A percentile compares a stretch with the other conserved stretches of the same genome.
phyloP scores from a whole-genome alignment of 768 basidiomycete species.

The Boletus rex-veris region DNA sequence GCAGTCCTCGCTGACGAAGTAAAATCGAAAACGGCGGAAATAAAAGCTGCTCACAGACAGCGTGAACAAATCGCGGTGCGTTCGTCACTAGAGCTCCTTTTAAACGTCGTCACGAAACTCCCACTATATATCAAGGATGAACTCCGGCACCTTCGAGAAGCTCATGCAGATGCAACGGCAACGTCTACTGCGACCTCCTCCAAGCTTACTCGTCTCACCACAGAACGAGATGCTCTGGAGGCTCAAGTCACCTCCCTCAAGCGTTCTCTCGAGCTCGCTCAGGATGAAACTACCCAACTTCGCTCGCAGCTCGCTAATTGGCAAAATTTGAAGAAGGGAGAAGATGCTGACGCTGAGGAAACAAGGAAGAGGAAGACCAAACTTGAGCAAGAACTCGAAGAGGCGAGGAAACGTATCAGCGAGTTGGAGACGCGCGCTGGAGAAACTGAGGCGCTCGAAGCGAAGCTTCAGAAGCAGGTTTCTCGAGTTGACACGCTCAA shows the following conservation, averaged over 20 bases:
- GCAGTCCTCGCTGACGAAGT: slow-evolving; percentile 35
- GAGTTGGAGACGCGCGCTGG: slow-evolving; percentile 27
- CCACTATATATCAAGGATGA: slow-evolving; percentile 31
- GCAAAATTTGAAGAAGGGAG: slow-evolving; percentile 64
- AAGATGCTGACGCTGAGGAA: slow-evolving; percentile 53
- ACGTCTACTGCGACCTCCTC: slow-evolving; percentile 43
- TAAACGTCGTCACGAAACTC: not conserved
- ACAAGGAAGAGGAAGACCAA: slow-evolving; percentile 52
- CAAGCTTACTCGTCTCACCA: slow-evolving; percentile 52
- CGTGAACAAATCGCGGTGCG: slow-evolving; percentile 47
- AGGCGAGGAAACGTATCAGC: slow-evolving; percentile 37
- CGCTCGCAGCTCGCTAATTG: slow-evolving; percentile 66
- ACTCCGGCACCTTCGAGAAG: slow-evolving; percentile 44
- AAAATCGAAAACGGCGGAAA: slow-evolving; percentile 38
- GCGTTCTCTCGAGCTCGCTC: slow-evolving; percentile 53
- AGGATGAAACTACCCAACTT: slow-evolving; percentile 52
- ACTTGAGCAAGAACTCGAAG: slow-evolving; percentile 52
- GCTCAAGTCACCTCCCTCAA: slow-evolving; percentile 53
- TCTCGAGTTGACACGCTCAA: slow-evolving; percentile 42
- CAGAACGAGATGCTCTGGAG: slow-evolving; percentile 57
- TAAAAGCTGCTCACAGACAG: slow-evolving; percentile 40
- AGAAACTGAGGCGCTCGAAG: slow-evolving; percentile 30
- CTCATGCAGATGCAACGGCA: slow-evolving; percentile 48
- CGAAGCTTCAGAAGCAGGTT: slow-evolving; percentile 42
- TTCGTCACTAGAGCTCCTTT: not conserved